Conservation (phyloP, 345 rosid species). For the Populus nigra region DNA sequence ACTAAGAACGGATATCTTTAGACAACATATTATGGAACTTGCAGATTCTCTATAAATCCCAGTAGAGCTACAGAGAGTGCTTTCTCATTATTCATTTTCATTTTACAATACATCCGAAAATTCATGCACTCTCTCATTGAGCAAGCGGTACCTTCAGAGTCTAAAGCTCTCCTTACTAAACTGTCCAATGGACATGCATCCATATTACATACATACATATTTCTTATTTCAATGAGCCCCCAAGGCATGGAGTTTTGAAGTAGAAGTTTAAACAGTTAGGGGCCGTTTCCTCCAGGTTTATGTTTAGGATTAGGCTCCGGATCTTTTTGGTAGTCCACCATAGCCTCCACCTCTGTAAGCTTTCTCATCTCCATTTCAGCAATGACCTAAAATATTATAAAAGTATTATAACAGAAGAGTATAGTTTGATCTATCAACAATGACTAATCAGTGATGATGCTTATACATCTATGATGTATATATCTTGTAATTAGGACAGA, state of each 20-base stretch:
- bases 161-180: not conserved
- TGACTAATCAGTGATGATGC: not conserved
- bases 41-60: not conserved
- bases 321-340: slow-evolving; percentile 4
- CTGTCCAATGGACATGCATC: not conserved
- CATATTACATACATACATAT: not conserved
- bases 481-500: not conserved
- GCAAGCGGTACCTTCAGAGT: not conserved
- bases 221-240: not conserved
- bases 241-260: not conserved
- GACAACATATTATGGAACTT: not conserved
- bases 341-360: not conserved
- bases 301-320: slow-evolving; percentile 11
- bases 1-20: not conserved
- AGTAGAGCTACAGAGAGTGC: not conserved
- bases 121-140: not conserved
- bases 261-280: not conserved
- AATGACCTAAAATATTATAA: not conserved
- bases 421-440: not conserved
- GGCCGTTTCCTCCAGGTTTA: not conserved
- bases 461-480: not conserved
- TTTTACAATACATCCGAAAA: not conserved
- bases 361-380: slow-evolving; percentile 7
- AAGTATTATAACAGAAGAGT: not conserved
- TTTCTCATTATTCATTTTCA: not conserved